Base-by-base conservation (phyloP, 2,329 filamentous ascomycete species). In the Cyclaneusma minus region DNA sequence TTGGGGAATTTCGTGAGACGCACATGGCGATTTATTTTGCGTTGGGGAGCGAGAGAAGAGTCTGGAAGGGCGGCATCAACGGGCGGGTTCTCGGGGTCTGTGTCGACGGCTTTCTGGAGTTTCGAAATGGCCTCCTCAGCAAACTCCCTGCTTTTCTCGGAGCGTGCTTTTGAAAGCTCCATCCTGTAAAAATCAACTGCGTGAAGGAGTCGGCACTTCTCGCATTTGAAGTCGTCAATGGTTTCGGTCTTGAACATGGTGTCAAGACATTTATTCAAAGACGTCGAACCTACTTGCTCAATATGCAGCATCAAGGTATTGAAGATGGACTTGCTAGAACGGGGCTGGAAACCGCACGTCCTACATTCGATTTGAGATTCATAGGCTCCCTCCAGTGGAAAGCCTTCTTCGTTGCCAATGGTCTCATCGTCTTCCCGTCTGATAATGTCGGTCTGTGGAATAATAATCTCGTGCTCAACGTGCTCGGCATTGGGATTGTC, bases 161-260 rank as follows among this genome's bases (percentile, higher is more conserved):
- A 66, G 13, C 49, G 60, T 3, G 66, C 60, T 29, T 56, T 64
- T 17, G 56, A 51, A 17, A 76, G 47, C 35, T 83, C 71, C 5
- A 60, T 55, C n/a, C n/a, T n/a, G 10, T 27, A 22, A 23, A 40
- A 25, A 16, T 71, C 59, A 28, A 81, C 55, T 4, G 84, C 84
- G 48, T 93, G 79, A 22, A 81, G 54, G n/a, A 98, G 61, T 13
- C 84, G 72, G 46, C 89, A 98, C 52, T 74, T 80, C 42, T 94
- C 89, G 55, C 89, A 98, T 40, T 81, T 85, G 60, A 91, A 98
- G 48, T 93, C 89, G 35, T 95, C 87, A 37, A 98, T 94, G 47
- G 84, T 78, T 50, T 98, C 89, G 1, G 82, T 83, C 53, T 93
- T 93, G 39, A 98, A 75, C 51, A 94, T 76, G 21, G 80, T 80